Conservation (phyloP, 2,329 filamentous ascomycete species). For the Cephalotrichum gorgonifer region DNA sequence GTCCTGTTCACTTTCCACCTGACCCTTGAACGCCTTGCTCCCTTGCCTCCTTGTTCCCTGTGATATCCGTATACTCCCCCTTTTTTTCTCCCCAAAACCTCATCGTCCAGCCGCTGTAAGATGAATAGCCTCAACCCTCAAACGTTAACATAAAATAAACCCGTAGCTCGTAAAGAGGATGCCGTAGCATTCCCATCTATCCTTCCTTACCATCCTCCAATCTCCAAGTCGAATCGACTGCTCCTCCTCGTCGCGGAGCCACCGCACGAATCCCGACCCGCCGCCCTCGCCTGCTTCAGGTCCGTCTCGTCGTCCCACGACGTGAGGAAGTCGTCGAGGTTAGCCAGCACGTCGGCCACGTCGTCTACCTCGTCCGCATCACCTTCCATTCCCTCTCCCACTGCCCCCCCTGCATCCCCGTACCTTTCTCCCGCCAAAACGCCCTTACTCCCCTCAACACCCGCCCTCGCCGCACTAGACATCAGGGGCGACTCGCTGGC, state of each 20-base stretch:
- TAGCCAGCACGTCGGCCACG: constrained; percentile 33
- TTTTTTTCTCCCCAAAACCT: too few relatives aligned
- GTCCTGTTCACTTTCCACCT: too few relatives aligned
- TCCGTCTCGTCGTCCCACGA: constrained; percentile 23
- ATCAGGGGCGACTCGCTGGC: constrained; percentile 23
- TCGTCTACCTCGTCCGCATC: constrained; percentile 32
- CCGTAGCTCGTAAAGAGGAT: background rate
- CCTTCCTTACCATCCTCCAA: constrained; percentile 1
- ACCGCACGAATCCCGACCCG: background rate
- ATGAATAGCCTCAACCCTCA: background rate
- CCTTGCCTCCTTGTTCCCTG: too few relatives aligned
- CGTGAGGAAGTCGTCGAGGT: constrained; percentile 34
- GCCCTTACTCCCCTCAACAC: constrained; percentile 2
- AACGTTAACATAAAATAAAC: background rate
- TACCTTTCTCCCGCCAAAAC: constrained; percentile 5
- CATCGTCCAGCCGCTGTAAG: too few relatives aligned
- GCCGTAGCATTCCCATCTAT: too few relatives aligned
- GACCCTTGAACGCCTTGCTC: too few relatives aligned
- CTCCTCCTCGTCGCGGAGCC: background rate
- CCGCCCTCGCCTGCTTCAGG: constrained; percentile 9
- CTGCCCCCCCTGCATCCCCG: background rate
- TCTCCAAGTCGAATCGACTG: background rate
- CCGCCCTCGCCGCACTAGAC: background rate
- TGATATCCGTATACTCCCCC: too few relatives aligned
- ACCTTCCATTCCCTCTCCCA: background rate